phyloP scores from a whole-genome alignment of 2,329 filamentous ascomycete genomes.

The Botryotinia globosa region DNA sequence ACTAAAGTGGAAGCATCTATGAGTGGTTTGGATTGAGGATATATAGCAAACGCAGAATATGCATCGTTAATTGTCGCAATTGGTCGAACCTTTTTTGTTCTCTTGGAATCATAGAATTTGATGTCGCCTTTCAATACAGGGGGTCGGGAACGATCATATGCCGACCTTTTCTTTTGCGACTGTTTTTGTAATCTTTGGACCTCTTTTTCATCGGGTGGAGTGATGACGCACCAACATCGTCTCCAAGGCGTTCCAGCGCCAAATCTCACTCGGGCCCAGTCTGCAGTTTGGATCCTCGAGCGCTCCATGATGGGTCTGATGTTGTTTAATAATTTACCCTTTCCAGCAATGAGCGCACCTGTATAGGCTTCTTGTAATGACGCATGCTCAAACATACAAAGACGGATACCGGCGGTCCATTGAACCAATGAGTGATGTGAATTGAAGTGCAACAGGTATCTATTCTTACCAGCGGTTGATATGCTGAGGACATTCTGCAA shows the following conservation, averaged over 20 bases:
- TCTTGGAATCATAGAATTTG: slow-evolving; percentile 89
- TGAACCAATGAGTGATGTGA: slow-evolving; percentile 89
- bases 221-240: slow-evolving; percentile 94
- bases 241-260: slow-evolving; percentile 95
- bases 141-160: slow-evolving; percentile 71
- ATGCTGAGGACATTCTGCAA: slow-evolving; percentile 94
- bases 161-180: slow-evolving; percentile 74
- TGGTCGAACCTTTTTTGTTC: slow-evolving; percentile 84
- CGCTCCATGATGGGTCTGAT: slow-evolving; percentile 87
- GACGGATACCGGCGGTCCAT: slow-evolving; percentile 91
- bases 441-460: slow-evolving; percentile 94
- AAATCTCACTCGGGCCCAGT: slow-evolving; percentile 94
- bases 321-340: slow-evolving; percentile 84
- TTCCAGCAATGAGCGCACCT: slow-evolving; percentile 89
- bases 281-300: slow-evolving; percentile 71
- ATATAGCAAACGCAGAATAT: slow-evolving; percentile 91
- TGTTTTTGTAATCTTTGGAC: slow-evolving; percentile 79
- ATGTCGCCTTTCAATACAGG: slow-evolving; percentile 79
- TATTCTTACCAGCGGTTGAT: slow-evolving; percentile 91
- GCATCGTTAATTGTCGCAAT: slow-evolving; percentile 90
- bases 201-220: slow-evolving; percentile 91
- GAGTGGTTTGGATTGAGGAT: slow-evolving; percentile 88
- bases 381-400: slow-evolving; percentile 91
- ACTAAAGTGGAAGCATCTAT: slow-evolving; percentile 93
- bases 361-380: slow-evolving; percentile 96